Conservation (phyloP, 179 eudicot genomes). For the Silene coronaria region DNA sequence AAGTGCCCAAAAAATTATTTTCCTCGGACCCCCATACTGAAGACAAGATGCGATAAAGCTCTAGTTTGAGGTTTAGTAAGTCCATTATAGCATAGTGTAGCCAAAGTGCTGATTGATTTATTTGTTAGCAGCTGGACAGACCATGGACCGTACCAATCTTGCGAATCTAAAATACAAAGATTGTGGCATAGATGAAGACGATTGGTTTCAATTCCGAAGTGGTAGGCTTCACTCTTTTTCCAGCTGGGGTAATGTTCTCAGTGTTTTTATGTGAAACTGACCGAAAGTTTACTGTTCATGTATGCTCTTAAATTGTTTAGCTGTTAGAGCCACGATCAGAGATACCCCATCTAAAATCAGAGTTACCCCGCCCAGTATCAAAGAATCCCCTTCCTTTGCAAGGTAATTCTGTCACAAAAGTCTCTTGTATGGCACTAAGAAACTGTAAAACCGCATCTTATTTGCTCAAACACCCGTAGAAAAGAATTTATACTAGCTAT, state of each 20-base stretch:
- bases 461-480: background rate
- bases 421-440: background rate
- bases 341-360: slow-evolving; percentile 25
- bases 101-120: background rate
- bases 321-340: slow-evolving; percentile 57
- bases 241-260: background rate
- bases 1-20: background rate
- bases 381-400: slow-evolving; percentile 33
- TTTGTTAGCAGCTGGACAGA: slow-evolving; percentile 52
- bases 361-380: slow-evolving; percentile 33
- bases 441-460: background rate
- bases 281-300: background rate
- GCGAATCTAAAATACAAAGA: slow-evolving; percentile 44
- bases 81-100: background rate
- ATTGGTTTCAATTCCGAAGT: slow-evolving; percentile 64
- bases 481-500: background rate
- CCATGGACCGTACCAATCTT: slow-evolving; percentile 38
- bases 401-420: slow-evolving; percentile 38
- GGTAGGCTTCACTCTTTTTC: slow-evolving; percentile 34
- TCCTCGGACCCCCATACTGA: background rate
- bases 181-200: slow-evolving; percentile 61
- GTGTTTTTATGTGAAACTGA: background rate
- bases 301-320: slow-evolving; percentile 29
- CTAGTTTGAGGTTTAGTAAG: slow-evolving; percentile 1
- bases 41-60: background rate